Evolutionary conservation across 345 rosid genomes (phyloP), one percentile per base, ranked within the genome.

Genomic region (Citrus trifoliata): DNA sequence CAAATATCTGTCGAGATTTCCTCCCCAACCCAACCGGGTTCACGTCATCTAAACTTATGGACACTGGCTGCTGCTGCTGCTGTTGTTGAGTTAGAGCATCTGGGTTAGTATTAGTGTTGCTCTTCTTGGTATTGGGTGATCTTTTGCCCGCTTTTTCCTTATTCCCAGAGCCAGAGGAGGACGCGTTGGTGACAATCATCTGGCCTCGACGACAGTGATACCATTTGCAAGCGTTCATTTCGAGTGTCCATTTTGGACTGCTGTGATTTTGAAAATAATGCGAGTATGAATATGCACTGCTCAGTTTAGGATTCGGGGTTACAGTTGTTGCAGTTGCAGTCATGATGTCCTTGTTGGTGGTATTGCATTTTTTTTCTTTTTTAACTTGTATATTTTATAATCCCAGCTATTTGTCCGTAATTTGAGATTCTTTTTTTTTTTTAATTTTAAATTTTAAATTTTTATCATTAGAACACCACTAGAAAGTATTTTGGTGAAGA

Each of bases 1-100:
- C 97, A 77, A 95, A 95, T 38, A 95, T 84, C 87, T 93, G 98
- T 71, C 98, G 81, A 16, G 98, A 93, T 81, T 89, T 88, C 80
- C 98, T 87, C 32, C 98, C 99, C 10, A 95, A 78, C 0, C 96
- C 98, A 35, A 95, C 98, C 0, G 98, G 98, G 79, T 95, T 95
- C 64, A 95, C 97, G 66, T 91, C 97, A 28, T 90, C 97, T 56
- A 95, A 77, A 71, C 88, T 90, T 55, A 95, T 78, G 5, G 87
- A 66, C 38, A 67, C 79, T 7, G 82, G 85, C 83, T 89, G 81
- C 30, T 80, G 77, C 42, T 79, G 51, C 16, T 42, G 46, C 4
- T 30, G 48, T 12, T 42, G 48, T 46, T 46, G 51, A 62, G 46
- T 28, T 6, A 74, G 48, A 58, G 63, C 14, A 51, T 67, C 72